Base-by-base conservation (phyloP, 768 basidiomycete genomes). In the Kwoniella europaea region DNA sequence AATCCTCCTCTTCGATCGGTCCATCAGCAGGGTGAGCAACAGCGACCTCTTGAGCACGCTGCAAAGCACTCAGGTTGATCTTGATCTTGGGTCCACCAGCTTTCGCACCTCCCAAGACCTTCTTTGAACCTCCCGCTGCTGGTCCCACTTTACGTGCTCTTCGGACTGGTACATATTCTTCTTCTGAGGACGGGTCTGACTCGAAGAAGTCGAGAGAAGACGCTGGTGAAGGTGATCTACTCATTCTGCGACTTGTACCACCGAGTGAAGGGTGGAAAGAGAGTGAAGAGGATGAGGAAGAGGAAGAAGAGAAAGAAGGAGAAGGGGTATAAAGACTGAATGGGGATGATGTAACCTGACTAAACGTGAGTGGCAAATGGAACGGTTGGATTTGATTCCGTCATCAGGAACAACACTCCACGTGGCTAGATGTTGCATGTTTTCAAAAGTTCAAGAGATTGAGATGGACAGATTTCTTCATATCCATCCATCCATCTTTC, bases 191-290 rank as follows among this genome's bases (percentile, higher is more conserved):
- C 3, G 59, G 68, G 61, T 76, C 79, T 12, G 78, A 80, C n/a
- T 76, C 66, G 67, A 73, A 72, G 68, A 71, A 79, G 69, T 81
- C 80, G 16, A 81, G 71, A 10, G 80, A 80, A 0, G 77, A 78
- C 12, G 74, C 79, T 24, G 77, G 76, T 4, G 79, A 80, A 7
- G 68, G 69, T 16, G 79, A 77, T 27, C 77, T 69, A 16, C 77
- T 78, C 79, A 80, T 80, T 46, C 5, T 69, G 56, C n/a, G 35
- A 7, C n/a, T 46, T 24, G 2, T 24, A 24, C 20, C 50, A 10
- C 42, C 10, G 20, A 64, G 9, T 27, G 27, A 52, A 54, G 50
- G 27, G n/a, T 20, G 10, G n/a, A 35, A 65, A 5, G 16, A 57
- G 55, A 27, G 20, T 65, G 54, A 57, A 57, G 55, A 61, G 18